Percentiles rank a stretch among this genome's conserved stretches.
These are phyloP conservation scores for Auricularia cornea DNA, from an alignment of 768 basidiomycete species.

Conservation along the genomic window DNA sequence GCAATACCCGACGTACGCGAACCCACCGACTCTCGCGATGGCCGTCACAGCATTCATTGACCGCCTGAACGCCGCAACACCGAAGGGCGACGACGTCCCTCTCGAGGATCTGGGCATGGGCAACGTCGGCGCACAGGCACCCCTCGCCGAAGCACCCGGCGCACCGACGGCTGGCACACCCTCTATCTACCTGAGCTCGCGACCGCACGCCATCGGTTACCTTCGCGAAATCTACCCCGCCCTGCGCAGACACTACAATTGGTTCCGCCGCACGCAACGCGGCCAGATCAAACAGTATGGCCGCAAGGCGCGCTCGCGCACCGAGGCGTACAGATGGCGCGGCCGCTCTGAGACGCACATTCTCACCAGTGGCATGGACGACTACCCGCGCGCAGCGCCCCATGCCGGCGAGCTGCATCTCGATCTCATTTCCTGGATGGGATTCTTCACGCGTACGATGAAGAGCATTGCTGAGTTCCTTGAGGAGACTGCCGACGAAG, in stretches of 20 bases:
- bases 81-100: conserved; percentile 30
- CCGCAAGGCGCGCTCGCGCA: conserved; percentile 72
- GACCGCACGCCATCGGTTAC: conserved; percentile 34
- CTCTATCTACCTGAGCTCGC: conserved; percentile 56
- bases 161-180: conserved; percentile 24
- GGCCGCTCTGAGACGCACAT: conserved; percentile 82
- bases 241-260: conserved; percentile 86
- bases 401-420: conserved; percentile 89
- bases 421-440: conserved; percentile 95
- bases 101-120: conserved; percentile 62
- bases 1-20: conserved; percentile 90
- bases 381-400: conserved; percentile 86
- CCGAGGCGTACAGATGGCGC: conserved; percentile 91
- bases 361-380: conserved; percentile 92
- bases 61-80: conserved; percentile 44
- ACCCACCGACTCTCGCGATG: conserved; percentile 92
- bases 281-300: conserved; percentile 91
- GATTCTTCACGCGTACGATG: conserved; percentile 93
- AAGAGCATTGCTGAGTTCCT: conserved; percentile 78
- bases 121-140: conserved; percentile 43
- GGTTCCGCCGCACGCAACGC: conserved; percentile 91
- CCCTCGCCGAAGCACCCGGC: conserved; percentile 23
- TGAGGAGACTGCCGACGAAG: conserved; percentile 75
- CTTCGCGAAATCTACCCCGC: conserved; percentile 75
- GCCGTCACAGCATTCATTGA: conserved; percentile 85